Conservation (phyloP, 2,329 filamentous ascomycete genomes). For the Exophiala sideris region DNA sequence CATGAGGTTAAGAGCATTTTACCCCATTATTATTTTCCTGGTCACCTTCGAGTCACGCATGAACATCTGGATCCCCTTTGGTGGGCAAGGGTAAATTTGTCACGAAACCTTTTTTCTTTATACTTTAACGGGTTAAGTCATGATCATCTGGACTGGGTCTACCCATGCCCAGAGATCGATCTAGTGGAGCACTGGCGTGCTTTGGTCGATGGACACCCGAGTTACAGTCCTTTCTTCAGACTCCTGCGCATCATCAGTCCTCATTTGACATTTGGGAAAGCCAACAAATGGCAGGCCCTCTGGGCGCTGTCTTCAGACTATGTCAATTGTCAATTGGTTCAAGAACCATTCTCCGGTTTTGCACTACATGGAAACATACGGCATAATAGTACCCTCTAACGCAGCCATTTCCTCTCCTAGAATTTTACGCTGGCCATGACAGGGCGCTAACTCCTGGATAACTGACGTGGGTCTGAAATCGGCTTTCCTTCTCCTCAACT, state of each 20-base stretch:
- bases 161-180: slow-evolving; percentile 24
- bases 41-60: background rate
- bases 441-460: background rate
- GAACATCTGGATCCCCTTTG: slow-evolving; percentile 7
- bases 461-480: slow-evolving; percentile 12
- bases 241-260: slow-evolving; percentile 12
- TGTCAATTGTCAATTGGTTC: no score
- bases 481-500: slow-evolving; percentile 11
- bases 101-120: slow-evolving; percentile 10
- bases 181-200: slow-evolving; percentile 21
- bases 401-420: background rate
- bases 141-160: slow-evolving; percentile 7
- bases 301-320: background rate
- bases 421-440: slow-evolving; percentile 6
- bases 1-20: no score
- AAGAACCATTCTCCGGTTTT: no score
- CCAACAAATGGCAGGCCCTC: background rate
- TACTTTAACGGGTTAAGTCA: slow-evolving; percentile 7
- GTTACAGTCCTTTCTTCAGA: slow-evolving; percentile 7
- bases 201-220: slow-evolving; percentile 3
- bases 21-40: no score
- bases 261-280: background rate
- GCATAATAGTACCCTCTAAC: no score
- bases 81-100: slow-evolving; percentile 22
- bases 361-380: no score